Conservation (phyloP, 305 asterid genomes). For the Stenogyne calaminthoides region DNA sequence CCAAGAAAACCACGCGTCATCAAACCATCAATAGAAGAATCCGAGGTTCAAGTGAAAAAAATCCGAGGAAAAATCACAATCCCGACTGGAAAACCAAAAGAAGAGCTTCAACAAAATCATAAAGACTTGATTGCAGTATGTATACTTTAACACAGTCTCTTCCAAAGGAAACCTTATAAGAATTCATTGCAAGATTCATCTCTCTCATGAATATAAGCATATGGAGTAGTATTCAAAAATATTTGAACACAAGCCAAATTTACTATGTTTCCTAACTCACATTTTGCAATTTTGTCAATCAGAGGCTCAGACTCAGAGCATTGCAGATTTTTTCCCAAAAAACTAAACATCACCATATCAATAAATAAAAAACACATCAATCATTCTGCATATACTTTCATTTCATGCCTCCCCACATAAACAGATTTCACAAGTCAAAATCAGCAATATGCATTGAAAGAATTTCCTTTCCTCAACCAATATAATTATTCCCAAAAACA, state of each 20-base stretch:
- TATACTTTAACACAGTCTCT: background rate
- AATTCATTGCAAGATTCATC: conserved; percentile 3
- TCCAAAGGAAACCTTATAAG: background rate
- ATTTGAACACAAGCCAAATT: background rate
- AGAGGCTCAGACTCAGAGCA: conserved; percentile 9
- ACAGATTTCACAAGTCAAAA: conserved; percentile 1
- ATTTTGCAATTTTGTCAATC: background rate
- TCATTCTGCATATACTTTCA: background rate
- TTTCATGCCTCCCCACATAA: background rate
- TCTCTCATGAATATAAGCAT: background rate
- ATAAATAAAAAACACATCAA: background rate
- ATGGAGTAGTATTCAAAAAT: background rate
- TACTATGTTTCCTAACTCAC: background rate
- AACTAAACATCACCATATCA: background rate
- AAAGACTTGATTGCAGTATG: background rate
- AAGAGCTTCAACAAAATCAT: background rate
- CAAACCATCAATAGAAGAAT: background rate
- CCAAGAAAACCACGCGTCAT: background rate
- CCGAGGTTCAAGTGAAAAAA: too few relatives aligned
- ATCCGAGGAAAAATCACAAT: background rate
- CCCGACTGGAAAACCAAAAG: background rate
- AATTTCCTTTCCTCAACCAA: background rate
- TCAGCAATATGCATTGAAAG: conserved; percentile 21
- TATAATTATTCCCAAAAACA: conserved; percentile 25
- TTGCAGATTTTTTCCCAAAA: background rate